phyloP scores from a whole-genome alignment of 1,284 basidiomycete genomes.

The Rhodotorula sp. region DNA sequence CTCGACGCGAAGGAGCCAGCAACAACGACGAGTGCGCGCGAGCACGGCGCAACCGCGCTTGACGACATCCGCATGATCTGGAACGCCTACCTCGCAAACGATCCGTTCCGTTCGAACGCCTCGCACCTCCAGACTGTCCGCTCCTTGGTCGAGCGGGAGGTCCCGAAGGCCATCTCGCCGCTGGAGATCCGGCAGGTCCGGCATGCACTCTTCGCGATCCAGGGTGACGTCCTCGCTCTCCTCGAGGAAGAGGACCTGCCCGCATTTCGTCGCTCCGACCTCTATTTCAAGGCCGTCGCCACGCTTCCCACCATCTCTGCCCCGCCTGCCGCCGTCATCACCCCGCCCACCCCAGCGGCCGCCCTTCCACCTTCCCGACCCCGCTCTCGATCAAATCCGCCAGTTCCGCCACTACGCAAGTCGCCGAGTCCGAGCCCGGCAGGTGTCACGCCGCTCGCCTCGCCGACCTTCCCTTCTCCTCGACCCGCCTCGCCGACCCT shows the following conservation, averaged over 20 bases:
- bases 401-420: constrained; percentile 17
- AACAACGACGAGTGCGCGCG: not conserved
- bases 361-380: constrained; percentile 16
- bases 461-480: constrained; percentile 7
- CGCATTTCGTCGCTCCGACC: constrained; percentile 78
- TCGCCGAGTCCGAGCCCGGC: not conserved
- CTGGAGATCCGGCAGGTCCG: constrained; percentile 66
- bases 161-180: constrained; percentile 50
- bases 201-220: constrained; percentile 76
- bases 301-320: constrained; percentile 57
- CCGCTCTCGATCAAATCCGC: constrained; percentile 14
- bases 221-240: constrained; percentile 77
- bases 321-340: constrained; percentile 20
- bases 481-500: constrained; percentile 13
- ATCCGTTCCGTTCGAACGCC: constrained; percentile 63
- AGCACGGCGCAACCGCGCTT: constrained; percentile 46
- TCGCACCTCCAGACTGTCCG: constrained; percentile 70
- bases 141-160: constrained; percentile 60
- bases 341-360: constrained; percentile 33
- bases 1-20: constrained; percentile 1
- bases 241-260: constrained; percentile 87
- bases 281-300: constrained; percentile 83
- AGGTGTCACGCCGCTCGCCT: not conserved
- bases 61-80: constrained; percentile 87
- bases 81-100: constrained; percentile 74